Base-by-base conservation (phyloP, 345 rosid genomes). In the Xanthoceras sorbifolium region DNA sequence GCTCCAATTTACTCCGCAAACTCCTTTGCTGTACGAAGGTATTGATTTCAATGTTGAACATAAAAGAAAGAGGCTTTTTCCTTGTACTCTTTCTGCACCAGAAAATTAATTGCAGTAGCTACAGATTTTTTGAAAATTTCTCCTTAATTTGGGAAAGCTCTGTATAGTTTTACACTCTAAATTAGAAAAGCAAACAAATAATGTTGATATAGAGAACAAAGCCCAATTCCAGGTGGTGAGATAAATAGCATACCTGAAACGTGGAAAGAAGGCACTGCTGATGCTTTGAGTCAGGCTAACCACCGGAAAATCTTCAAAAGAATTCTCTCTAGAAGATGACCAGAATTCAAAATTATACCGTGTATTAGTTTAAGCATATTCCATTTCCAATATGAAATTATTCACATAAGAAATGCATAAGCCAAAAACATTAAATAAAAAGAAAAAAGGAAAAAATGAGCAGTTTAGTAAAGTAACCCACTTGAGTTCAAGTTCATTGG, bases 221-320 rank as follows among this genome's bases (percentile, higher is more conserved):
- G 32, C 34, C 20, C 28, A 42, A 66, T 32, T 32, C 23, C 46
- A 64, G 66, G 63, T 18, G 54, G 20, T 46, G 63, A 66, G 32
- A 52, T 38, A 57, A 75, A 74, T 55, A 48, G 54, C 78, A 74
- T 78, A 92, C 99, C 97, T 93, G 90, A 96, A 96, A 67, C 83
- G 83, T 29, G 98, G 99, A 77, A 69, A 83, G 86, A 84, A 91
- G 59, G 92, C 91, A 64, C 99, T 93, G 72, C 94, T 89, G 76
- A 88, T 83, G 89, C 90, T 84, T 73, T 92, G 84, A 15, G 97
- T 92, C 76, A 96, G 76, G 67, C 86, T 92, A 76, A 82, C 72
- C 36, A 77, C 57, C 26, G 79, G 60, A 6, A 84, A 64, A 64
- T 86, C 91, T 85, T 88, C 87, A 9, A 15, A 69, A 62, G 88